Evolutionary conservation across 257 asterid genomes (phyloP), one percentile per base, ranked within the genome.

Genomic region (Avicennia marina): DNA sequence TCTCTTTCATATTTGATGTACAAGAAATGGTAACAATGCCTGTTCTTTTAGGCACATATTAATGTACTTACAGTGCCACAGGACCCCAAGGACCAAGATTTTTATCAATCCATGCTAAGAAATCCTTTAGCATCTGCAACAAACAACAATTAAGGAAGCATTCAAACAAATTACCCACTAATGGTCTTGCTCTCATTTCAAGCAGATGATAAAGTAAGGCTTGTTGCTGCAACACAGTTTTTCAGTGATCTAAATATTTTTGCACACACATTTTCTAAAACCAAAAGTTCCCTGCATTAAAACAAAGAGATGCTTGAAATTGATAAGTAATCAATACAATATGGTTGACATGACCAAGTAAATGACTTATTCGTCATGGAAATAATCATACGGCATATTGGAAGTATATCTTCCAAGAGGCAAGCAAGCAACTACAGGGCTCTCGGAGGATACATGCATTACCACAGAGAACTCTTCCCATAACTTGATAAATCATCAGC

Each of bases 61-160:
- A 56, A 7, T 46, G 7, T 42, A 85, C 96, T 80, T 82, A 91
- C 98, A 91, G 69, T 62, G 68, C 95, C 39, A 89, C 70, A 75
- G 97, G 97, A 74, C 95, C 97, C 95, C 97, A 89, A 63, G 88
- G 83, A 66, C 97, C 97, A 67, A 89, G 97, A 80, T 89, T 90
- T 58, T 76, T 73, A 22, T 89, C 84, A 43, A 89, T 70, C 97
- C 97, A 89, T 60, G 67, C 26, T 69, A 89, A 73, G 76, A 89
- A 89, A 56, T 86, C 78, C 73, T 81, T 76, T 60, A 83, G 74
- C 47, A 86, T 79, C 97, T 86, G 86, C 68, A 70, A 39, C 40
- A 72, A 51, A 25, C 38, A 44, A 55, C 29, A 7, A 12, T 52
- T 57, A 19, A 49, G 29, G 40, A 64, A 41, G 36, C 36, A 16